Evolutionary conservation across 208 protist species (phyloP), one percentile per base, ranked within the genome.

Genomic region (Trypanosoma grayi): DNA sequence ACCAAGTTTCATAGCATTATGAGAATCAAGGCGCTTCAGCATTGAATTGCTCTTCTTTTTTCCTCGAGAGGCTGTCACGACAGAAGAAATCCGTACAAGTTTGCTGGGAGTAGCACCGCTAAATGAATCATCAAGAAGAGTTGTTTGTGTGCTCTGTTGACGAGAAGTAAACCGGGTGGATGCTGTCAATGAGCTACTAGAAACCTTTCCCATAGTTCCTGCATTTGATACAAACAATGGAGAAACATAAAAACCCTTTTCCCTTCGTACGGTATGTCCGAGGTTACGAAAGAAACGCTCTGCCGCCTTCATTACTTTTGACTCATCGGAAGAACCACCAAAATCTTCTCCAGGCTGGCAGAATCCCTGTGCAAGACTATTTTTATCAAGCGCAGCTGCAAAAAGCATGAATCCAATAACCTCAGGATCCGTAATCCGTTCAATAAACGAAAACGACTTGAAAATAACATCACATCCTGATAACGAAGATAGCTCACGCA

Each of bases 81-180:
- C 63, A 31, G 83, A 77, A 1, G 88, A 92, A 63, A 92, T 83
- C 55, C 81, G 83, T 10, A 95, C 73, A 46, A 92, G 75, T 60
- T 86, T 90, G 73, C 71, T 90, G 46, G 85, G 88, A 13, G 78
- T 90, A 11, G 88, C 88, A 56, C 90, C 92, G 75, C 85, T 92
- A 69, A 87, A 92, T n/a, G 88, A 82, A 22, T 77, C 77, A 58
- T 92, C 79, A 46, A 90, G 73, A 30, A 92, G 63, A 8, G 77
- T 90, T 22, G 70, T 70, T 60, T 84, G 75, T 58, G 75, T 89
- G 28, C 75, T 73, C 50, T 94, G 74, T 72, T 94, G 83, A 37
- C 77, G 75, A 33, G 88, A 94, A 47, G 80, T 92, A 73, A 90
- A 94, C 37, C 43, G 56, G 7, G 78, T 77, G 59, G 87, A 75